A percentile compares a stretch with the other conserved stretches of the same genome.
These are phyloP conservation scores for Fusarium poae DNA, from an alignment of 2,329 filamentous ascomycete species.

Conservation along the genomic window DNA sequence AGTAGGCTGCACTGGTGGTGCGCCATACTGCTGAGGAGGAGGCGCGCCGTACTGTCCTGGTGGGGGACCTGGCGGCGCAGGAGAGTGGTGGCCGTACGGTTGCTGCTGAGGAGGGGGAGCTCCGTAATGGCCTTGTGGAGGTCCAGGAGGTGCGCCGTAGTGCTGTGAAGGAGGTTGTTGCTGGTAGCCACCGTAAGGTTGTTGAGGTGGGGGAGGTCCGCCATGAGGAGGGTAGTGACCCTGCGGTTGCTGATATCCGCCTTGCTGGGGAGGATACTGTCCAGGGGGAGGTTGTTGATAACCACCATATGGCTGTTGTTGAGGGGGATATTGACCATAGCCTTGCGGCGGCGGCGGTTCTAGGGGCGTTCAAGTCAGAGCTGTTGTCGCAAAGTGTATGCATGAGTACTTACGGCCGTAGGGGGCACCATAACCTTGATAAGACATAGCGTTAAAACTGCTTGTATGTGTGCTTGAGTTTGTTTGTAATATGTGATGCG, in stretches of 20 bases:
- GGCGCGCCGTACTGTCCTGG: constrained; percentile 52
- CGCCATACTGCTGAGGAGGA: constrained; percentile 54
- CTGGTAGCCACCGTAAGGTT: constrained; percentile 51
- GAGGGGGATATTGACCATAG: constrained; percentile 55
- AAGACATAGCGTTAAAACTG: constrained; percentile 53
- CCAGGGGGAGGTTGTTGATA: constrained; percentile 54
- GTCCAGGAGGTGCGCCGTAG: constrained; percentile 50
- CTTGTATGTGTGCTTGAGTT: background rate
- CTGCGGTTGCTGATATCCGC: constrained; percentile 55
- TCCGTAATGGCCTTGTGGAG: constrained; percentile 56
- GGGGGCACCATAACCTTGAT: constrained; percentile 52
- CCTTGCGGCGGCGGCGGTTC: constrained; percentile 55
- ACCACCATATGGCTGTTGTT: constrained; percentile 49
- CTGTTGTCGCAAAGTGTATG: constrained; percentile 2
- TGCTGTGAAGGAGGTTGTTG: constrained; percentile 53
- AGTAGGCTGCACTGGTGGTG: constrained; percentile 65
- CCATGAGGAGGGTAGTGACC: constrained; percentile 53
- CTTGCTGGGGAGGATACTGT: constrained; percentile 50
- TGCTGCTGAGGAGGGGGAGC: constrained; percentile 54
- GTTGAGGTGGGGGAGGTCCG: constrained; percentile 49
- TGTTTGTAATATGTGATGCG: constrained; percentile 9
- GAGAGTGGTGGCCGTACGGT: constrained; percentile 44
- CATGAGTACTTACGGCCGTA: constrained; percentile 54
- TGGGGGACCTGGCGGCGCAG: constrained; percentile 44
- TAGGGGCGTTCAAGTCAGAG: constrained; percentile 28